Evolutionary conservation across 2,329 filamentous ascomycete species (phyloP).

Genomic region (Claviceps sorghi): DNA sequence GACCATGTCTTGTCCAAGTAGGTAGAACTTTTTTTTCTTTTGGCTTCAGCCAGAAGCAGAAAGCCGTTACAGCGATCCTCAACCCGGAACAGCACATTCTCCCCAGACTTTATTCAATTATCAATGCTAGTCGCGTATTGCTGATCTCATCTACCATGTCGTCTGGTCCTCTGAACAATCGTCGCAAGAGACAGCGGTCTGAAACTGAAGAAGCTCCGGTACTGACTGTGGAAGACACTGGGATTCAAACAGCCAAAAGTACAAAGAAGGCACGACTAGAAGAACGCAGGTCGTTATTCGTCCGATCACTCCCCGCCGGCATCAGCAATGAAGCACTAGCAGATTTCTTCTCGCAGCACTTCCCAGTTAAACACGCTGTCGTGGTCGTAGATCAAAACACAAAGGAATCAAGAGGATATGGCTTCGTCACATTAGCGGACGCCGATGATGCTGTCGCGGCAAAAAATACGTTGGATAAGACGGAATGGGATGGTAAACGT

Average conservation of each 20-base stretch:
- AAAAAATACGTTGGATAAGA: slow-evolving; percentile 65
- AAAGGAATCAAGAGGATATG: slow-evolving; percentile 80
- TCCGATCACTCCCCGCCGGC: slow-evolving; percentile 66
- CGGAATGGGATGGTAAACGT: slow-evolving; percentile 62
- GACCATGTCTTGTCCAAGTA: not conserved
- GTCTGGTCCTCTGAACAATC: slow-evolving; percentile 8
- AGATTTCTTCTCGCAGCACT: slow-evolving; percentile 84
- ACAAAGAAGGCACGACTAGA: slow-evolving; percentile 45
- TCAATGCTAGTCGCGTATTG: not conserved
- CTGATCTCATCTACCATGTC: not conserved
- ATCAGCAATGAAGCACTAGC: slow-evolving; percentile 73
- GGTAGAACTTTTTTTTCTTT: not conserved
- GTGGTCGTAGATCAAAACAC: slow-evolving; percentile 76
- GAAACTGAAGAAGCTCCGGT: slow-evolving; percentile 19
- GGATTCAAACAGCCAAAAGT: slow-evolving; percentile 17
- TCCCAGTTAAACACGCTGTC: slow-evolving; percentile 89
- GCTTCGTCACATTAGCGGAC: slow-evolving; percentile 94
- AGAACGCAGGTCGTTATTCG: slow-evolving; percentile 64
- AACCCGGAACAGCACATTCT: not conserved
- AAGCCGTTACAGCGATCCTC: not conserved
- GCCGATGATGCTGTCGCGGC: slow-evolving; percentile 77
- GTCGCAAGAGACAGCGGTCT: slow-evolving; percentile 22
- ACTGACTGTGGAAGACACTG: slow-evolving; percentile 17
- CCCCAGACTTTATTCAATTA: not conserved
- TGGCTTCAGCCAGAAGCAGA: not conserved